phyloP scores from a whole-genome alignment of 2,329 filamentous ascomycete genomes.

The Pseudocercospora fuligena region DNA sequence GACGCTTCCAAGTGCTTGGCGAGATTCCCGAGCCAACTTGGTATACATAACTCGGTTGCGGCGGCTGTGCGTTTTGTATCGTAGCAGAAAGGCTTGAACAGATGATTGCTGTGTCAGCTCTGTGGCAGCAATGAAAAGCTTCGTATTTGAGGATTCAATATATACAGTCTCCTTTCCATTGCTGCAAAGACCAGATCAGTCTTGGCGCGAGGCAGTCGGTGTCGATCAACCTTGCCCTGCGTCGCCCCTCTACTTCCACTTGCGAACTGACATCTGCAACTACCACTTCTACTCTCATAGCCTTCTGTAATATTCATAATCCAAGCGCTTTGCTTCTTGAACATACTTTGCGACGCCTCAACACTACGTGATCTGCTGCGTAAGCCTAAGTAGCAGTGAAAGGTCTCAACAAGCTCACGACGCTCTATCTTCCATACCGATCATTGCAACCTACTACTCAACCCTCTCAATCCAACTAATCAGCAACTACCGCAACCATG shows the following conservation, averaged over 20 bases:
- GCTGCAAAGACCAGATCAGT: background rate
- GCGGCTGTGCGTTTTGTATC: conserved; percentile 15
- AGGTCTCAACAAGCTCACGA: background rate
- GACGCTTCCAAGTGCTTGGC: conserved; percentile 60
- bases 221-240: background rate
- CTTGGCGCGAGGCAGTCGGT: background rate
- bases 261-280: background rate
- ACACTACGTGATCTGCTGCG: background rate
- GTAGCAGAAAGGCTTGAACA: conserved; percentile 11
- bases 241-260: background rate
- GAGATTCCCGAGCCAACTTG: conserved; percentile 25
- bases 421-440: background rate
- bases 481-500: conserved; percentile 19
- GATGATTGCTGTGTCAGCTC: background rate
- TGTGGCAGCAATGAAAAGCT: background rate
- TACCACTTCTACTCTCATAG: background rate
- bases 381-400: background rate
- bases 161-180: background rate
- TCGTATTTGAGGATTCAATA: background rate
- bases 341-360: background rate
- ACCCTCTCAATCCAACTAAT: background rate
- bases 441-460: background rate
- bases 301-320: background rate
- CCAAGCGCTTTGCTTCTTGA: background rate
- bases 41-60: conserved; percentile 21